phyloP scores from a whole-genome alignment of 75 land plant species.

The Larix kaempferi region DNA sequence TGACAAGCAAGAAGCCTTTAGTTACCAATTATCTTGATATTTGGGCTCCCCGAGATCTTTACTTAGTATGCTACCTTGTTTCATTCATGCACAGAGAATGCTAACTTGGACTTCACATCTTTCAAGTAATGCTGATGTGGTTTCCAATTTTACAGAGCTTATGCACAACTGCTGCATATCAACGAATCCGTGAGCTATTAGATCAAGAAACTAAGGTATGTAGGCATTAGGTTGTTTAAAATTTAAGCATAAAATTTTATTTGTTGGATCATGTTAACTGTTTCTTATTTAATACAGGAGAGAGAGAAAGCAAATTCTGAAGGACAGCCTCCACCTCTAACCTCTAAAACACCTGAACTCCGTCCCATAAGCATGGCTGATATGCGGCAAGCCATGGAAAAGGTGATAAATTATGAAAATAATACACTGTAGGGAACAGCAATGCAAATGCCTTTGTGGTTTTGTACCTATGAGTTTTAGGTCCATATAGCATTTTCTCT shows the following conservation, averaged over 20 bases:
- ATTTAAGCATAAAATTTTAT: background rate
- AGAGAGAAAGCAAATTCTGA: constrained; percentile 33
- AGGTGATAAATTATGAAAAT: constrained; percentile 20
- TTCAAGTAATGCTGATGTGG: background rate
- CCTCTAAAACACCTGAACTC: constrained; percentile 30
- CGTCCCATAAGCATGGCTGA: constrained; percentile 47
- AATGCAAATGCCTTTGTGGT: too few relatives aligned
- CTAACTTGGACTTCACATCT: background rate
- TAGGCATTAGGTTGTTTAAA: background rate
- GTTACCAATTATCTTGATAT: too few relatives aligned
- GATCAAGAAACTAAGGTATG: constrained; percentile 36
- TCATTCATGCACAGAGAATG: background rate
- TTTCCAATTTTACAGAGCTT: constrained; percentile 29
- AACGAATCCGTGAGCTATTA: constrained; percentile 39
- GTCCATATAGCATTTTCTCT: background rate
- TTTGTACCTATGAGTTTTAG: background rate
- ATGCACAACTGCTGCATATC: constrained; percentile 54
- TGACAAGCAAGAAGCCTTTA: background rate
- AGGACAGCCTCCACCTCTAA: constrained; percentile 25
- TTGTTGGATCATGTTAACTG: background rate
- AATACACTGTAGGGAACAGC: too few relatives aligned
- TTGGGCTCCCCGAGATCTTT: too few relatives aligned
- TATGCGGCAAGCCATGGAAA: constrained; percentile 50
- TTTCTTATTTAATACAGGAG: constrained; percentile 19
- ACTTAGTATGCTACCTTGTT: background rate